Base-by-base conservation (phyloP, 169 alveolate species). In the Plasmodium sp. region DNA sequence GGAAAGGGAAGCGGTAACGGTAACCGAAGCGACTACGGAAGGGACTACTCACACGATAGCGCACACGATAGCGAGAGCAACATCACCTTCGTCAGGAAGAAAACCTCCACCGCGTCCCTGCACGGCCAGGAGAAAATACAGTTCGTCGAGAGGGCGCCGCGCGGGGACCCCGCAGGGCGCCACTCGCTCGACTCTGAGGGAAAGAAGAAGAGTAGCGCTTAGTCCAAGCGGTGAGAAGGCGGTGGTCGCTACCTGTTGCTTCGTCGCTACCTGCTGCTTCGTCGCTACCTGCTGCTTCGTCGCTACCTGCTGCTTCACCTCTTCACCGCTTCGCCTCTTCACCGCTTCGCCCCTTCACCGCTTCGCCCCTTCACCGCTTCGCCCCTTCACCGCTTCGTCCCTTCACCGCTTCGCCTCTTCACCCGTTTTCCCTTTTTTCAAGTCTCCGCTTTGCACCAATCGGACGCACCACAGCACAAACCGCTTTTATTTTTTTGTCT, bases 31-130 rank as follows among this genome's bases (percentile, higher is more conserved):
- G 81, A 83, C 12, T 71, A 22, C 16, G 27, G 27, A 22, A 22
- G 27, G 27, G 27, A 22, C 27, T 22, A 22, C 0, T 22, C 27
- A 22, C 27, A 22, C 27, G 27, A 22, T 0, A 22, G 27, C 27
- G 27, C 27, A 16, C 5, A 54, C 3, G 62, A 82, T 45, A 41
- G 45, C 33, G 62, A 62, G 31, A 62, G 81, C 39, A 83, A 31
- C 79, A 83, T 33, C n/a, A 27, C 67, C 45, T 84, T 71, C 74
- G 31, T 84, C 14, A 84, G 74, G 74, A 67, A 84, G 22, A 62
- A 36, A 39, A 9, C 41, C 22, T 41, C 92, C 22, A 71, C 18
- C 74, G 51, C 18, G 14, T 67, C 43, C 18, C 83, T 18, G 51
- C 39, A 27, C 31, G 36, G 16, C 22, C 33, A 71, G 14, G 83